phyloP scores from a whole-genome alignment of 257 asterid genomes.

The Nicotiana knightiana region DNA sequence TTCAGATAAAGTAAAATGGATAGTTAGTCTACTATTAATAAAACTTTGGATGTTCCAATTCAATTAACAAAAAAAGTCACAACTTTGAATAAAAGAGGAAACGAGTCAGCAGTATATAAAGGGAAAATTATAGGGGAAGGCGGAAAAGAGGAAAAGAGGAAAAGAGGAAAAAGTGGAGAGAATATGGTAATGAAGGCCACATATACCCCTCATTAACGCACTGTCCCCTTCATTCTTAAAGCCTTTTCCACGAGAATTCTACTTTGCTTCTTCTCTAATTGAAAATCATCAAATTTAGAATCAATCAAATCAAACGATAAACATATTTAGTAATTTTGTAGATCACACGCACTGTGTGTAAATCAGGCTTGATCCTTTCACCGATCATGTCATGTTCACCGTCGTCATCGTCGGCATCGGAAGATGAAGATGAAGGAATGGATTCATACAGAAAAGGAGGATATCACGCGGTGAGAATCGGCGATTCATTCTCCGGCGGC shows the following conservation, averaged over 20 bases:
- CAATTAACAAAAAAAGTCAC: not conserved
- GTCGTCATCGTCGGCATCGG: constrained; percentile 74
- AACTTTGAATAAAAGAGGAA: not conserved
- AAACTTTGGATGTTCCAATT: not conserved
- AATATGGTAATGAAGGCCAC: constrained; percentile 36
- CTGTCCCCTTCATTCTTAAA: constrained; percentile 11
- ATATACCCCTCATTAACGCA: constrained; percentile 2
- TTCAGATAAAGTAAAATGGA: no score
- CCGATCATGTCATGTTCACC: constrained; percentile 55
- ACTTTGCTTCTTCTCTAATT: constrained; percentile 11
- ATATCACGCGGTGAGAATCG: constrained; percentile 81
- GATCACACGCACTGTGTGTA: not conserved
- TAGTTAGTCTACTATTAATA: no score
- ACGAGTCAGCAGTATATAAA: not conserved
- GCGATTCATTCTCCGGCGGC: constrained; percentile 67
- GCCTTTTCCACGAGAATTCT: not conserved
- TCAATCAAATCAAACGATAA: not conserved
- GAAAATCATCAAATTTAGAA: not conserved
- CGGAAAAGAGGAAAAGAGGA: not conserved
- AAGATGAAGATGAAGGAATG: constrained; percentile 80
- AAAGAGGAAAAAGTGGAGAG: constrained; percentile 41
- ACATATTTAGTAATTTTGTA: not conserved
- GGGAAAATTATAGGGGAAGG: not conserved
- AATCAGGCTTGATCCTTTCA: not conserved
- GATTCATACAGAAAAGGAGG: constrained; percentile 84